Conservation (phyloP, 83 land plant genomes). For the Picea abies region DNA sequence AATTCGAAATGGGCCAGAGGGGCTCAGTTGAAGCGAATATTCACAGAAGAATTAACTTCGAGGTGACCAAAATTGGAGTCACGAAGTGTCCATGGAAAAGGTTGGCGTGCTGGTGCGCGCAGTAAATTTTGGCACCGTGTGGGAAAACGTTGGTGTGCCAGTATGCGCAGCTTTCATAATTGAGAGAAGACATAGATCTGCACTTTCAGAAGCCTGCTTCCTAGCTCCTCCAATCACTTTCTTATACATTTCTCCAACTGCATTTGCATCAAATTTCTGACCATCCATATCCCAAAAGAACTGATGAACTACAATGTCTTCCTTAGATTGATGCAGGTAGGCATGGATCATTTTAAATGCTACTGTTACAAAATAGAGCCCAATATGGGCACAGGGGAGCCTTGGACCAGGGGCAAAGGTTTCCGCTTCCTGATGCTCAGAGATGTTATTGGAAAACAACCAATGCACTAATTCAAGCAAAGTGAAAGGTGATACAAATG, state of each 20-base stretch:
- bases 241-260: constrained; percentile 39
- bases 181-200: constrained; percentile 57
- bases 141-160: too few species aligned
- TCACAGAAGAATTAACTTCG: too few species aligned
- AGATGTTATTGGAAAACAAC: constrained; percentile 29
- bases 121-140: too few species aligned
- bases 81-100: too few species aligned
- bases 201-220: constrained; percentile 29
- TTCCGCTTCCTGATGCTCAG: not conserved
- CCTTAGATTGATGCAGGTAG: constrained; percentile 19
- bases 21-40: too few species aligned
- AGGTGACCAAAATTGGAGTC: too few species aligned
- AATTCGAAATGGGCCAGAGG: too few species aligned
- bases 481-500: constrained; percentile 46
- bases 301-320: constrained; percentile 1
- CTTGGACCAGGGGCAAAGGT: not conserved
- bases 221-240: constrained; percentile 30
- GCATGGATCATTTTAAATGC: constrained; percentile 36
- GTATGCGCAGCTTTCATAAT: constrained; percentile 21
- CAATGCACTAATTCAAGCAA: constrained; percentile 51
- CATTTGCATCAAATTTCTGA: constrained; percentile 15
- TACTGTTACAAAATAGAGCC: constrained; percentile 31
- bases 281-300: constrained; percentile 29
- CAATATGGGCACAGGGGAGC: constrained; percentile 2
- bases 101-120: too few species aligned